These are phyloP conservation scores for Hyaloscypha finlandica DNA, from an alignment of 495 filamentous ascomycete genomes.

Conservation along the genomic window DNA sequence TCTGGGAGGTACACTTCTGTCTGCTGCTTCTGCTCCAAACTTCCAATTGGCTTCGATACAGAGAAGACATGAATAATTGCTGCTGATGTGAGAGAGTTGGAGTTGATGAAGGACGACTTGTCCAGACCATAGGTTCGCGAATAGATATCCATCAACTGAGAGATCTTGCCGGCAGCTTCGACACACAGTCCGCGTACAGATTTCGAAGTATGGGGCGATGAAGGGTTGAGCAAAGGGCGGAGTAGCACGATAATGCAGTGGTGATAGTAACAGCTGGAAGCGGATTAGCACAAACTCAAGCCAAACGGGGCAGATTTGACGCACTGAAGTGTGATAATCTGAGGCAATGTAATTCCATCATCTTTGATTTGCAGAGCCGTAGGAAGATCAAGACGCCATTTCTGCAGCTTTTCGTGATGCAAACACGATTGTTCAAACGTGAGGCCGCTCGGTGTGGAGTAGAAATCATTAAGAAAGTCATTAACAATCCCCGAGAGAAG, in stretches of 20 bases:
- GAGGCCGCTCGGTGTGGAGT: slow-evolving; percentile 46
- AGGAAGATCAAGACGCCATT: slow-evolving; percentile 46
- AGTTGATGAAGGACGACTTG: slow-evolving; percentile 28
- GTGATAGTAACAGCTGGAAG: slow-evolving; percentile 39
- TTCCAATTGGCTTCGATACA: slow-evolving; percentile 28
- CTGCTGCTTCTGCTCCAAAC: slow-evolving; percentile 13
- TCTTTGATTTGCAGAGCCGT: slow-evolving; percentile 35
- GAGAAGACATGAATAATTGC: slow-evolving; percentile 38
- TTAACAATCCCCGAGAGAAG: slow-evolving; percentile 45
- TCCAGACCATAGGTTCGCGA: slow-evolving; percentile 35
- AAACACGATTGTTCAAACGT: slow-evolving; percentile 39
- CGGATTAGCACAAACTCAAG: background rate
- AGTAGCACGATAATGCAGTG: slow-evolving; percentile 39
- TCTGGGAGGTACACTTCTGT: slow-evolving; percentile 9
- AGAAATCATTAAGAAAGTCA: slow-evolving; percentile 32
- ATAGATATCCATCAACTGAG: slow-evolving; percentile 33
- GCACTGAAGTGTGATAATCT: slow-evolving; percentile 45
- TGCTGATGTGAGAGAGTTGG: slow-evolving; percentile 36
- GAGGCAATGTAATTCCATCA: slow-evolving; percentile 30
- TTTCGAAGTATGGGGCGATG: slow-evolving; percentile 29
- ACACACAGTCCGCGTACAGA: slow-evolving; percentile 37
- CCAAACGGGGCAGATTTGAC: slow-evolving; percentile 15
- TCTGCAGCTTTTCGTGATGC: slow-evolving; percentile 39
- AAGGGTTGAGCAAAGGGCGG: slow-evolving; percentile 38
- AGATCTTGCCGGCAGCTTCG: slow-evolving; percentile 33